Percentiles rank a stretch among this genome's conserved stretches.
Conservation (phyloP, 2,329 filamentous ascomycete species). For the Ophiosphaerella narmari region DNA sequence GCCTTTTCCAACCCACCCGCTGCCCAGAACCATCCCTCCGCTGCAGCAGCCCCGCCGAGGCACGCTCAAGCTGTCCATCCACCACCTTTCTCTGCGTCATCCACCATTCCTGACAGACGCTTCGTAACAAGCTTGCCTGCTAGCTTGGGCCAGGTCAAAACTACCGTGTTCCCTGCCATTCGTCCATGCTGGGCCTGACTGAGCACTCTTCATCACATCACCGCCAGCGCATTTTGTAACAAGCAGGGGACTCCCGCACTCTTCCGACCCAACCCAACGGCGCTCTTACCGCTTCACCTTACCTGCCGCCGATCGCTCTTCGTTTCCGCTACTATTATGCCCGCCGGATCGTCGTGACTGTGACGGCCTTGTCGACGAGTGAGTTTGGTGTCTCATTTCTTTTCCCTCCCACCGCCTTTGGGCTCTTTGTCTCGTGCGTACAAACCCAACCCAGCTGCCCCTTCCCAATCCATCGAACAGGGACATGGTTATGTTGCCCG, state of each 20-base stretch:
- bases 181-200: constrained; percentile 23
- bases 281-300: constrained; percentile 35
- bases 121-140: constrained; percentile 22
- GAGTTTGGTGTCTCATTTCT: constrained; percentile 45
- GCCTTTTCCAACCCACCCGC: too few species aligned
- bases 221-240: constrained; percentile 33
- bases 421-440: constrained; percentile 37
- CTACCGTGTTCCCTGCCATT: constrained; percentile 5
- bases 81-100: constrained; percentile 32
- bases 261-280: constrained; percentile 35
- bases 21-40: background rate
- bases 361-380: constrained; percentile 28
- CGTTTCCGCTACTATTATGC: constrained; percentile 18
- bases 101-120: constrained; percentile 15
- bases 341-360: constrained; percentile 23
- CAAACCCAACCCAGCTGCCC: constrained; percentile 24
- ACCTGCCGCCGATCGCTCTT: constrained; percentile 31
- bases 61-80: background rate
- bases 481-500: constrained; percentile 38
- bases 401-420: constrained; percentile 29
- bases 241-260: constrained; percentile 38
- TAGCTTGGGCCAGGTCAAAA: constrained; percentile 30
- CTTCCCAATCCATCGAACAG: constrained; percentile 39
- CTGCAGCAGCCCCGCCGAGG: constrained; percentile 24
- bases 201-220: constrained; percentile 19